Base-by-base conservation (phyloP, 192 early-diverging fungal genomes). In the Rhizophagus clarus region DNA sequence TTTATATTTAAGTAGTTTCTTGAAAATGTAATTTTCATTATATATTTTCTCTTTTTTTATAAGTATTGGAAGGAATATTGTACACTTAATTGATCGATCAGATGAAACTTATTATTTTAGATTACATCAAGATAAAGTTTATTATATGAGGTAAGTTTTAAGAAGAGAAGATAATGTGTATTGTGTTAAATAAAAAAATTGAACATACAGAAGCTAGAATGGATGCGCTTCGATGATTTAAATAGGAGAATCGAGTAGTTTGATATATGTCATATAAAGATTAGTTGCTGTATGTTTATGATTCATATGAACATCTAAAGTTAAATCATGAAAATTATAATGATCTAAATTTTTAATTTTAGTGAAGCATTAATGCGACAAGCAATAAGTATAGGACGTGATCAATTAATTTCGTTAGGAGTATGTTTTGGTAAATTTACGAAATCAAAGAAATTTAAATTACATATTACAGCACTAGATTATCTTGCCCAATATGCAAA, bases 371-470 rank as follows among this genome's bases (percentile, higher is more conserved):
- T 98, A 77, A 97, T 98, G 96, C 90, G 94, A 67, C 89, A 91
- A 82, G 94, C 98, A 28, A 92, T 89, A 9, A 90, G 89, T 66
- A 88, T 98, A 72, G 93, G 91, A 40, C 92, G 96, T 45, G 94
- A 95, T 83, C 91, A 97, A 80, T 87, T 99, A 72, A 88, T 95
- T 63, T 94, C 96, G 9, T 88, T 98, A 42, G 98, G 98, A 61
- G 90, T 94, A n/a, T 97, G 96, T 87, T 99, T 99, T 89, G 98
- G 98, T 76, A 98, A 98, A 87, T 98, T 98, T 82, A 95, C 97
- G 77, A 98, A 99, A 89, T 94, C 97, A 45, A 93, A 96, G 73
- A 97, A 98, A 88, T 99, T 99, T 87, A 92, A 92, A 72, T 88
- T 99, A 82, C 94, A 96, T 80, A 95, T 99, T 74, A 99, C 98